Evolutionary conservation across 257 asterid genomes (phyloP).

Genomic region (Capsicum pubescens): DNA sequence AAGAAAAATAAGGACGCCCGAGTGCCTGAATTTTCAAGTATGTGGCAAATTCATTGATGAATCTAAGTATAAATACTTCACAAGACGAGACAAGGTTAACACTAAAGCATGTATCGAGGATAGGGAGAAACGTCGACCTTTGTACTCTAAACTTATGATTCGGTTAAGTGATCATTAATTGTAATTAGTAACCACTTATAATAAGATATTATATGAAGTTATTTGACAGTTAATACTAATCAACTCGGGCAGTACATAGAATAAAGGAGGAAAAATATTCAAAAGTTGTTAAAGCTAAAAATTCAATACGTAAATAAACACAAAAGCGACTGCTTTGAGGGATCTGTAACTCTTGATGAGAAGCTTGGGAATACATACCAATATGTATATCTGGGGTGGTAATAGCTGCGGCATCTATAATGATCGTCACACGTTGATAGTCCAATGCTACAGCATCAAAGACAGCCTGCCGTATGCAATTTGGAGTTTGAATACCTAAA

Average conservation of each 20-base stretch:
- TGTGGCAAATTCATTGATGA: not conserved
- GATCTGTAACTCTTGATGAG: not conserved
- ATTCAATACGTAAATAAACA: not conserved
- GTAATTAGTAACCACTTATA: not conserved
- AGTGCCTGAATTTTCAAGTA: not conserved
- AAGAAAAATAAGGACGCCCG: too few relatives aligned
- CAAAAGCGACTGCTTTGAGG: not conserved
- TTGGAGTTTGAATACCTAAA: constrained; percentile 94
- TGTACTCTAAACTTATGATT: not conserved
- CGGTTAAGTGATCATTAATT: not conserved
- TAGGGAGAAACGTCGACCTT: not conserved
- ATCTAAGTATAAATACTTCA: not conserved
- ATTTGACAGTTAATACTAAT: not conserved
- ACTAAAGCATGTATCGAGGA: not conserved
- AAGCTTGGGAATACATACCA: constrained; percentile 47
- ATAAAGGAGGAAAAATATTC: not conserved
- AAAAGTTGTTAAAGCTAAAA: not conserved
- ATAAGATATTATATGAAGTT: not conserved
- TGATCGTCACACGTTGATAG: constrained; percentile 63
- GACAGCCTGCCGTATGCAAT: constrained; percentile 81
- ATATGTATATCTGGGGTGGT: constrained; percentile 75
- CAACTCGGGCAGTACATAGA: not conserved
- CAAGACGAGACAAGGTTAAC: not conserved
- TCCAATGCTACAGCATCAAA: constrained; percentile 87
- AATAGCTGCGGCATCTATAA: constrained; percentile 87